These are phyloP conservation scores for Agrostemma githago DNA, from an alignment of 148 eudicot genomes.

Conservation along the genomic window DNA sequence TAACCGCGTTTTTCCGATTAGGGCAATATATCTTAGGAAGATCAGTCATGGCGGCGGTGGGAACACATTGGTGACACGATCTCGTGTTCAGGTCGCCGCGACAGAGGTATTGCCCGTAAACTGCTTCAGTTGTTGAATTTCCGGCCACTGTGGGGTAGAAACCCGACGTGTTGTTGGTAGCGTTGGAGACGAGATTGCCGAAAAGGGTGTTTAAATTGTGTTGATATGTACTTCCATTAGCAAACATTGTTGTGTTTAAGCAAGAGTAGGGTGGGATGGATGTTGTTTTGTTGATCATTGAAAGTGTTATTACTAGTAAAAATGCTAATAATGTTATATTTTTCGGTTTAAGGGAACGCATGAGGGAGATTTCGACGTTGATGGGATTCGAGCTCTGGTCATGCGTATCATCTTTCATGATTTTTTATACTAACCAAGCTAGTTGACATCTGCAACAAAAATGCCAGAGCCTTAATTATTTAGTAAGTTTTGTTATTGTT, in stretches of 20 bases:
- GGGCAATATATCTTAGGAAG: conserved; percentile 23
- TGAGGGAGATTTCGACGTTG: too few species aligned
- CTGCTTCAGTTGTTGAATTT: too few species aligned
- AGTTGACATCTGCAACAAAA: too few species aligned
- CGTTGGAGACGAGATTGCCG: not conserved
- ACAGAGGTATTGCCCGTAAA: conserved; percentile 41
- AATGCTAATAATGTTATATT: too few species aligned
- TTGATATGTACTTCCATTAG: conserved; percentile 22
- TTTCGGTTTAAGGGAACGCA: too few species aligned
- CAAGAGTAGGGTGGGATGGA: not conserved
- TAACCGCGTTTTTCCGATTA: conserved; percentile 2
- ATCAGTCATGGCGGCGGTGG: conserved; percentile 15
- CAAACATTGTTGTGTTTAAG: conserved; percentile 25
- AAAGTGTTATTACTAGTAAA: too few species aligned
- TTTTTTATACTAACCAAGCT: too few species aligned
- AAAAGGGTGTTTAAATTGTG: conserved; percentile 36
- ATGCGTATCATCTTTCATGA: too few species aligned
- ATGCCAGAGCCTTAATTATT: too few species aligned
- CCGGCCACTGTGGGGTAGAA: conserved; percentile 18
- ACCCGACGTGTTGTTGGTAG: conserved; percentile 18
- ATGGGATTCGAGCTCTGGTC: too few species aligned
- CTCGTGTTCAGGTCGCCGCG: conserved; percentile 29
- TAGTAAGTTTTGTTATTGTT: too few species aligned
- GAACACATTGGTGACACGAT: conserved; percentile 23
- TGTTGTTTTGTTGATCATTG: too few species aligned